Evolutionary conservation across 768 basidiomycete genomes (phyloP).

Genomic region (Lentinus tigrinus): DNA sequence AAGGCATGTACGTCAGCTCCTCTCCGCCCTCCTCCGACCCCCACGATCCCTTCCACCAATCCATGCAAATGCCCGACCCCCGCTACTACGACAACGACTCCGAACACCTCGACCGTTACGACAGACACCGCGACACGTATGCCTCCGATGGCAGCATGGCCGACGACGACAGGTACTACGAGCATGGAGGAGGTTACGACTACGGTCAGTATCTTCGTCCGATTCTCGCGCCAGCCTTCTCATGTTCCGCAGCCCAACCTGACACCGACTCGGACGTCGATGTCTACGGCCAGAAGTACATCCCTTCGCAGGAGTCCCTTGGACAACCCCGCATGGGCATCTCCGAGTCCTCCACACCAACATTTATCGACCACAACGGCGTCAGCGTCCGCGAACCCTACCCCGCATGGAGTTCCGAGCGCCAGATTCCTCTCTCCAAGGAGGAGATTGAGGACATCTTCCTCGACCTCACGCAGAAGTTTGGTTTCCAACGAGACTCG

Average conservation of each 20-base stretch:
- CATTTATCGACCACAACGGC: constrained; percentile 62
- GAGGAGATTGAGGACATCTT: constrained; percentile 99
- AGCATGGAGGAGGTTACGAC: constrained; percentile 62
- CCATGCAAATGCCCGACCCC: constrained; percentile 1
- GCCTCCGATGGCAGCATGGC: constrained; percentile 68
- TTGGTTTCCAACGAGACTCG: constrained; percentile 94
- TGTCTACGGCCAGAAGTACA: constrained; percentile 65
- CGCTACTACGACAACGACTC: constrained; percentile 74
- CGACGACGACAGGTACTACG: constrained; percentile 57
- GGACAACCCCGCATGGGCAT: constrained; percentile 58
- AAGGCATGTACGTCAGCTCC: constrained; percentile 60
- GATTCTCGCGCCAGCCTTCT: not conserved
- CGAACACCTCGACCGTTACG: constrained; percentile 59
- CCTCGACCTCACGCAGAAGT: constrained; percentile 96
- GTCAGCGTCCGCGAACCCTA: constrained; percentile 74
- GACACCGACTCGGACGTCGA: constrained; percentile 86
- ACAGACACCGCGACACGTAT: constrained; percentile 59
- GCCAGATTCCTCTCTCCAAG: constrained; percentile 94
- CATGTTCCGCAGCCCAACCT: constrained; percentile 51
- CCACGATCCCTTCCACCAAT: constrained; percentile 62
- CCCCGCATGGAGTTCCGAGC: constrained; percentile 91
- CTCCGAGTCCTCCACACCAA: constrained; percentile 73
- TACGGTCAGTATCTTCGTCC: constrained; percentile 46
- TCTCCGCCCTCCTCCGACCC: constrained; percentile 62
- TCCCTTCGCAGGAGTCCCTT: constrained; percentile 76